phyloP scores from a whole-genome alignment of 768 basidiomycete genomes.

The Russula griseocarnosa region DNA sequence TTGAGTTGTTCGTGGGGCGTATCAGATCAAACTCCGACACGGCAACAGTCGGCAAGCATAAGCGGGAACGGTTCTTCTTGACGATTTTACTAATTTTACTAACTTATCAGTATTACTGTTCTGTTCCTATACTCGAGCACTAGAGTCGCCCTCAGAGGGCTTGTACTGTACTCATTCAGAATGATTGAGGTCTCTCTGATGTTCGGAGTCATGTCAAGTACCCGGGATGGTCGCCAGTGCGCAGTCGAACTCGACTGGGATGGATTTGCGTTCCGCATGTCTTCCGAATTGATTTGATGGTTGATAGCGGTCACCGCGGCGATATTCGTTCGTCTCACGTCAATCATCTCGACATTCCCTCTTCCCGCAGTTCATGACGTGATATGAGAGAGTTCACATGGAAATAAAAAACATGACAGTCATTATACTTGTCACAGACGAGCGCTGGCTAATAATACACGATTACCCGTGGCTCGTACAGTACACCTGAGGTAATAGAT shows the following conservation, averaged over 20 bases:
- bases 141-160: no score
- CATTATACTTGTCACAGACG: constrained; percentile 27
- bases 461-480: constrained; percentile 25
- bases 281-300: not conserved
- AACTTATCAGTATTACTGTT: no score
- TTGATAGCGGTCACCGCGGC: not conserved
- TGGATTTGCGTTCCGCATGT: not conserved
- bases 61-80: no score
- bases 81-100: no score
- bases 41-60: no score
- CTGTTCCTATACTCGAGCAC: no score
- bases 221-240: not conserved
- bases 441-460: constrained; percentile 24
- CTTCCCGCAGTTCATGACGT: no score
- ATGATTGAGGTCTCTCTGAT: not conserved
- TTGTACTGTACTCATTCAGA: no score
- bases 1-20: no score
- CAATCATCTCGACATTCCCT: not conserved
- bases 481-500: constrained; percentile 24
- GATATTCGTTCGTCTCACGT: not conserved
- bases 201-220: not conserved
- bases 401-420: constrained; percentile 8
- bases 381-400: not conserved
- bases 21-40: no score
- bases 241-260: not conserved